Conservation (phyloP, 352 stramenopile species). For the Phytophthora hibernalis region DNA sequence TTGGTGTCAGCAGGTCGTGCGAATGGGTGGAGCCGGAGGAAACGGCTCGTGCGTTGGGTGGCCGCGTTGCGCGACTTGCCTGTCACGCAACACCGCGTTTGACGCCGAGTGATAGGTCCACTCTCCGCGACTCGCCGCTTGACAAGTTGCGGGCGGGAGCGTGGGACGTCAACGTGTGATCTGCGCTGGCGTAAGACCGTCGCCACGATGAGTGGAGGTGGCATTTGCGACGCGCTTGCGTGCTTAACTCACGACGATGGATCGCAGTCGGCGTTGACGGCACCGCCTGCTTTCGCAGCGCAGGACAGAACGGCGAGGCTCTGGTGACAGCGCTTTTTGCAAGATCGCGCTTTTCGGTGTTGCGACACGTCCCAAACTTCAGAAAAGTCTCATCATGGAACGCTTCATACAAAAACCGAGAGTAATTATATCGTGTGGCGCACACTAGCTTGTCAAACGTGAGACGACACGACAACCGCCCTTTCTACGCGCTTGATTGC, state of each 20-base stretch:
- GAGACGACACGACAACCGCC: slow-evolving; percentile 10
- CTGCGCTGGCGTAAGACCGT: slow-evolving; percentile 12
- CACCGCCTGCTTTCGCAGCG: slow-evolving; percentile 1
- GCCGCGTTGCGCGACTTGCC: slow-evolving; percentile 22
- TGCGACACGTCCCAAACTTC: slow-evolving; percentile 27
- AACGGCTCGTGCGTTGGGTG: slow-evolving; percentile 10
- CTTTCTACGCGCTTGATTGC: slow-evolving; percentile 19
- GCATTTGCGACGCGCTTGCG: slow-evolving; percentile 22
- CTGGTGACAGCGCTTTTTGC: slow-evolving; percentile 9
- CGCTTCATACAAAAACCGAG: slow-evolving; percentile 11
- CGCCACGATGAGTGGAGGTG: background rate
- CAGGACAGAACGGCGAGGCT: background rate
- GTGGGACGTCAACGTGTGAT: slow-evolving; percentile 14
- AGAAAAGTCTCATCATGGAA: slow-evolving; percentile 14
- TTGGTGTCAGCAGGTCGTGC: slow-evolving; percentile 1
- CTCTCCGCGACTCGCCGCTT: slow-evolving; percentile 1
- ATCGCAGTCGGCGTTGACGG: slow-evolving; percentile 7
- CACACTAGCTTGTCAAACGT: slow-evolving; percentile 13
- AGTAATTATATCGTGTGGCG: background rate
- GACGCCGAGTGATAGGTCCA: no score
- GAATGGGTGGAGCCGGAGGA: slow-evolving; percentile 21
- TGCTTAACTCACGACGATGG: slow-evolving; percentile 7
- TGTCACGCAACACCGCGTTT: slow-evolving; percentile 25
- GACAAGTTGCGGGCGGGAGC: slow-evolving; percentile 13
- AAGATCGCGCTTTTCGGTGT: slow-evolving; percentile 25